Evolutionary conservation across 164 flowering plant species (phyloP), one percentile per base, ranked within the genome.

Genomic region (Sedum album): DNA sequence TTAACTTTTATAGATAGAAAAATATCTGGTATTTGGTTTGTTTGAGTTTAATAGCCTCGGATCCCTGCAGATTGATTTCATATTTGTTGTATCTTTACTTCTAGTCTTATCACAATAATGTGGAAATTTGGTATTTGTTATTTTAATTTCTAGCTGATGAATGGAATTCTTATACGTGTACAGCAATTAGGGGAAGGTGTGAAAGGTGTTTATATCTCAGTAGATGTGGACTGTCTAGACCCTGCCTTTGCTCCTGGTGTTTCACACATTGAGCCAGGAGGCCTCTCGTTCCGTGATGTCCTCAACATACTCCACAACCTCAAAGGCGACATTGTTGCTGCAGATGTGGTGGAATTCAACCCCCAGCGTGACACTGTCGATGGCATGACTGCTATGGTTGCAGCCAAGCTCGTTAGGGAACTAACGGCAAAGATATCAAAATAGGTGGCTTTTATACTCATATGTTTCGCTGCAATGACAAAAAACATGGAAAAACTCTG

Each of bases 221-320:
- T 94, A 38, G 99, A 94, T 74, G 80, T 94, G 71, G 99, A 94
- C 75, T 82, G 92, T 71, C 88, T 94, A 25, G 99, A 94, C 71
- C 99, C 99, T 69, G 97, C 96, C 63, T 91, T 94, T 85, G 96
- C 99, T 60, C 99, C 96, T 14, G 99, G 97, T 10, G 99, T 94
- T 26, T 94, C 99, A 30, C 99, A 94, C 71, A 86, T 94, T 61
- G 99, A 94, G 76, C 96, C 97, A n/a, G 97, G 99, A 65, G 99
- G 99, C 62, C 96, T 94, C 57, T 88, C 96, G 23, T 94, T 94
- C 80, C 89, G 97, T 1, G 96, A 94, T 68, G 96, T 88, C 69
- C 87, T 91, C 66, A 91, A 94, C 86, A 91, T 94, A 61, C 82
- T 91, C 69, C 99, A 94, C 70, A 90, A 90, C 72, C 96, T 94